Conservation (phyloP, 2,329 filamentous ascomycete genomes). For the Curvularia sp. region DNA sequence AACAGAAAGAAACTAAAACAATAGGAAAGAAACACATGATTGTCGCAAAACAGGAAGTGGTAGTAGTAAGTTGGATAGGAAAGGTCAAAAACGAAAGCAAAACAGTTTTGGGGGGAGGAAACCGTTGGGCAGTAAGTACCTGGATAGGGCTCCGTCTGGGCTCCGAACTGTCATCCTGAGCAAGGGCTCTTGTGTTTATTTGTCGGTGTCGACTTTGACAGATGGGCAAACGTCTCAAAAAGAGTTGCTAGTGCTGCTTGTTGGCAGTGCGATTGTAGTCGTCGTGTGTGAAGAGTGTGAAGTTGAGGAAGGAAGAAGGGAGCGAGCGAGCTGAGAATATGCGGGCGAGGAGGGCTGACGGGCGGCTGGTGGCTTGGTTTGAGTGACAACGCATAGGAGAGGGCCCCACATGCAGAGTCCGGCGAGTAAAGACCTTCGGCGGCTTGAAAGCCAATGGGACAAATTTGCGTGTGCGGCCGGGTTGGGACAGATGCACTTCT, state of each 20-base stretch:
- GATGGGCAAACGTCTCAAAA: conserved; percentile 26
- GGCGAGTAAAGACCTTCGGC: conserved; percentile 35
- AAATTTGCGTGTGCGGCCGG: conserved; percentile 24
- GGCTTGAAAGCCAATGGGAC: conserved; percentile 46
- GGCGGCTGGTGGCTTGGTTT: conserved; percentile 43
- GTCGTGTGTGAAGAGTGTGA: conserved; percentile 23
- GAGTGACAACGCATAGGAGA: conserved; percentile 48
- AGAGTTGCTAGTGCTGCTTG: conserved; percentile 16
- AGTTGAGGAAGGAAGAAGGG: conserved; percentile 37
- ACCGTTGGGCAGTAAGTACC: conserved; percentile 54
- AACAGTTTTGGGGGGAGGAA: conserved; percentile 31
- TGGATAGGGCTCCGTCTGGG: conserved; percentile 51
- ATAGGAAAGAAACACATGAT: conserved; percentile 39
- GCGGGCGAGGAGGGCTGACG: conserved; percentile 39
- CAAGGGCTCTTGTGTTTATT: conserved; percentile 45
- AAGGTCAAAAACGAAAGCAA: conserved; percentile 30
- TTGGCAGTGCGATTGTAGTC: conserved; percentile 27
- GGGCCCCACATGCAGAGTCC: conserved; percentile 44
- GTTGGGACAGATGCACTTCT: conserved; percentile 43
- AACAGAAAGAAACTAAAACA: conserved; percentile 29
- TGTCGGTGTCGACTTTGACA: conserved; percentile 14
- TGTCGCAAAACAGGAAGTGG: conserved; percentile 33
- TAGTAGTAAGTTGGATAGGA: conserved; percentile 18
- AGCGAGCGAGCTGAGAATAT: conserved; percentile 37
- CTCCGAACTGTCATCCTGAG: conserved; percentile 55